Conservation (phyloP, 495 filamentous ascomycete species). For the Antarctomyces pellizariae region DNA sequence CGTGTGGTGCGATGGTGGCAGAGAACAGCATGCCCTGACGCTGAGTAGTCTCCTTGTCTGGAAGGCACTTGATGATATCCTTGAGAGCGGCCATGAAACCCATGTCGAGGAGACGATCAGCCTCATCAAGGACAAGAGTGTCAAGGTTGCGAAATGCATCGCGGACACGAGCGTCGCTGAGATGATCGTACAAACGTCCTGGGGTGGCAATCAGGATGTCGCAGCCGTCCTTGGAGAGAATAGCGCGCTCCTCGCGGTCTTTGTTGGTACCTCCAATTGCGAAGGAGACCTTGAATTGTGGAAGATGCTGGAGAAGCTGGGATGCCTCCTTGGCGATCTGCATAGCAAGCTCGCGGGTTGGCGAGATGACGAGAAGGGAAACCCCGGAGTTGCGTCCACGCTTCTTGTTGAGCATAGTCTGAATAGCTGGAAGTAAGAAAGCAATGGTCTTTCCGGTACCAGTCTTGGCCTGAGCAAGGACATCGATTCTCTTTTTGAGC, state of each 20-base stretch:
- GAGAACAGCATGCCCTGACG: conserved; percentile 56
- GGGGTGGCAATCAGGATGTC: conserved; percentile 38
- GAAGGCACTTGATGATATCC: conserved; percentile 30
- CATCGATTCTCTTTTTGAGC: conserved; percentile 13
- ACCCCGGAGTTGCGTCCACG: conserved; percentile 16
- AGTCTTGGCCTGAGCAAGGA: conserved; percentile 39
- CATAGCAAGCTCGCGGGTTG: conserved; percentile 40
- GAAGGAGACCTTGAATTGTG: conserved; percentile 13
- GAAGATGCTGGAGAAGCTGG: conserved; percentile 13
- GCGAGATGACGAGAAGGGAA: conserved; percentile 38
- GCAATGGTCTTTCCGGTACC: conserved; percentile 48
- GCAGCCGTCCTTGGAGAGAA: conserved; percentile 14
- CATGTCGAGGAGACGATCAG: conserved; percentile 41
- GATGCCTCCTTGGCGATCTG: conserved; percentile 35
- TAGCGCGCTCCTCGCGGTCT: conserved; percentile 13
- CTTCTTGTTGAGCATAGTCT: conserved; percentile 26
- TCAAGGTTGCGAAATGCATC: conserved; percentile 24
- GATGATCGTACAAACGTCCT: conserved; percentile 37
- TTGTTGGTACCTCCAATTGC: conserved; percentile 21
- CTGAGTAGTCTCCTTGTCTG: conserved; percentile 23
- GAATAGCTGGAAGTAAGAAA: conserved; percentile 40
- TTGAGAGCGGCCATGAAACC: conserved; percentile 36
- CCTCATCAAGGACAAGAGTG: conserved; percentile 42
- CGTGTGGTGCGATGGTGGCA: conserved; percentile 39
- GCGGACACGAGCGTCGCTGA: conserved; percentile 21